phyloP scores from a whole-genome alignment of 139 green algal species.

The Tetradesmus lagerheimii region DNA sequence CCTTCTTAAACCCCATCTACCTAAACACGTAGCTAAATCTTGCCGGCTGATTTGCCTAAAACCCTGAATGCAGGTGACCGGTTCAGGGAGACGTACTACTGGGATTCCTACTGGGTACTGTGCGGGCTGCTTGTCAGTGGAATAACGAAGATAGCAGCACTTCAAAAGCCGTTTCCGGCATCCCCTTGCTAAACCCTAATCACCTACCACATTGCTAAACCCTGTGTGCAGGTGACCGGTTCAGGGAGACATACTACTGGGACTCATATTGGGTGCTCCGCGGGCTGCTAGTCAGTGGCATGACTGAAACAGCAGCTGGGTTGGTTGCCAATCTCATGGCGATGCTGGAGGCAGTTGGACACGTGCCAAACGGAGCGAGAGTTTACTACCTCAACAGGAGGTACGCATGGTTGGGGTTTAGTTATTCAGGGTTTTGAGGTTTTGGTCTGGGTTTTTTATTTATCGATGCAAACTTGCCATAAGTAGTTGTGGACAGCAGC shows the following conservation, averaged over 20 bases:
- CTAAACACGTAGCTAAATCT: too few relatives aligned
- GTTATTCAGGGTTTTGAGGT: background rate
- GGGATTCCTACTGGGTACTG: slow-evolving; percentile 91
- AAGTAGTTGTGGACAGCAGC: background rate
- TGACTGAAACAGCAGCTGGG: slow-evolving; percentile 69
- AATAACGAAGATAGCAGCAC: slow-evolving; percentile 72
- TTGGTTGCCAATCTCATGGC: slow-evolving; percentile 84
- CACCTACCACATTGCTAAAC: too few relatives aligned
- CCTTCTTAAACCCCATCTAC: too few relatives aligned
- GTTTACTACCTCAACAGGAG: slow-evolving; percentile 96
- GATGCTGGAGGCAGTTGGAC: slow-evolving; percentile 70
- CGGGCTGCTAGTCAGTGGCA: slow-evolving; percentile 85
- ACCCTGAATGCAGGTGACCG: slow-evolving; percentile 67
- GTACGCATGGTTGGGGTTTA: slow-evolving; percentile 18
- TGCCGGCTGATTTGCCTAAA: too few relatives aligned
- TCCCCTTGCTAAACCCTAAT: background rate
- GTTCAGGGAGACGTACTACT: slow-evolving; percentile 93
- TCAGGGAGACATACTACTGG: slow-evolving; percentile 94
- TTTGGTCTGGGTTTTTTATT: background rate
- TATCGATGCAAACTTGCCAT: too few relatives aligned
- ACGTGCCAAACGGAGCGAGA: slow-evolving; percentile 92
- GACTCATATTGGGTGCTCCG: slow-evolving; percentile 89
- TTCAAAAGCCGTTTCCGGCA: too few relatives aligned
- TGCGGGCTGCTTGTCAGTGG: slow-evolving; percentile 84
- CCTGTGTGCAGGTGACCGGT: slow-evolving; percentile 68